phyloP scores from a whole-genome alignment of 495 filamentous ascomycete species.

The Xylaria venustula region DNA sequence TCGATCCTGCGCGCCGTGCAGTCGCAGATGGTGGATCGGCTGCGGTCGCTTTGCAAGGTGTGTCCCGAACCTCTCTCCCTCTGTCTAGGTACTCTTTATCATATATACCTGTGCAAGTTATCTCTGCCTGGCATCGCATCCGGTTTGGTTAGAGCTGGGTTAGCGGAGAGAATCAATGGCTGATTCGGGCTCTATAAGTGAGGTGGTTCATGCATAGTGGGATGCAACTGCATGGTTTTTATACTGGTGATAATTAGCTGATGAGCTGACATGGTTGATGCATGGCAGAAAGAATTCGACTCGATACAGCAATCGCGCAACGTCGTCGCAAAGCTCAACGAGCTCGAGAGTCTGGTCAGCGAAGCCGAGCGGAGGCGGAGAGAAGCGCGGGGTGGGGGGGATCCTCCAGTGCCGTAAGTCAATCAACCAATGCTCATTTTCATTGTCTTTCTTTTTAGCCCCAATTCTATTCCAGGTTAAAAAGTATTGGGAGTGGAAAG shows the following conservation, averaged over 20 bases:
- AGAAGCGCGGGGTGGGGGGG: conserved; percentile 32
- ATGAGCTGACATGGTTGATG: no score
- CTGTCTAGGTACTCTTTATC: no score
- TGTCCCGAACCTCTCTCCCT: conserved; percentile 13
- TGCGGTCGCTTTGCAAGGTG: conserved; percentile 58
- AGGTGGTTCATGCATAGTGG: no score
- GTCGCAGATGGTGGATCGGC: conserved; percentile 64
- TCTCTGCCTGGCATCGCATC: no score
- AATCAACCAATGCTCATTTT: no score
- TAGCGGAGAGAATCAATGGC: no score
- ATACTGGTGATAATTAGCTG: no score
- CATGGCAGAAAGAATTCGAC: conserved; percentile 70
- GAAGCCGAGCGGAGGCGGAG: conserved; percentile 65
- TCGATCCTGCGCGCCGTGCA: conserved; percentile 66
- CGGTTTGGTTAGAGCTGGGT: no score
- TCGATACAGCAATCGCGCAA: conserved; percentile 66
- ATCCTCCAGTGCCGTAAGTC: conserved; percentile 48
- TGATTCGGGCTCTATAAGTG: no score
- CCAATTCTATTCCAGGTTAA: background rate
- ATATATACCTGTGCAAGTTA: no score
- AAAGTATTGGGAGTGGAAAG: background rate
- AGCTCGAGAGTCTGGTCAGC: conserved; percentile 70
- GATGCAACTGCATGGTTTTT: no score
- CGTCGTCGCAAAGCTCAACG: conserved; percentile 76
- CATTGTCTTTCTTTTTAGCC: background rate